Percentiles rank a stretch among this genome's conserved stretches.
phyloP scores from a whole-genome alignment of 2,329 filamentous ascomycete genomes.

The Elsinoe ampelina region DNA sequence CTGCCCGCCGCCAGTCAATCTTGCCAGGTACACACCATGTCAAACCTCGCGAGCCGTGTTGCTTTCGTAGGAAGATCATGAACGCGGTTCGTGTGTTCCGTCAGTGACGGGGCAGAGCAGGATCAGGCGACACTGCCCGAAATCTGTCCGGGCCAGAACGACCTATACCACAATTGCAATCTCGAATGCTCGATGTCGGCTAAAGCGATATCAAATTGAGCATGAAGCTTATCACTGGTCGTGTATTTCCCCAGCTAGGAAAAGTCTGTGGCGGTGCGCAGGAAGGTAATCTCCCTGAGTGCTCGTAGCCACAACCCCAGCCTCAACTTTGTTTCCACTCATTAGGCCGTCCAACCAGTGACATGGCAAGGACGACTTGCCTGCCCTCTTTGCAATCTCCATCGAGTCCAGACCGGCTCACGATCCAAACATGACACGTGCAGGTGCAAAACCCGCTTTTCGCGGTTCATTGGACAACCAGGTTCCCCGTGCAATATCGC shows the following conservation, averaged over 20 bases:
- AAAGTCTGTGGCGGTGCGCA: background rate
- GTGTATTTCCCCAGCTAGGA: background rate
- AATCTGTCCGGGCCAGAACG: background rate
- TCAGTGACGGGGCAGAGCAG: background rate
- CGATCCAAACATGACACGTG: background rate
- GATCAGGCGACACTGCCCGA: background rate
- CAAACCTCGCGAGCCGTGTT: slow-evolving; percentile 1
- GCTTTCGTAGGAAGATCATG: background rate
- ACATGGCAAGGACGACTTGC: background rate
- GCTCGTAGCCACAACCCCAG: background rate
- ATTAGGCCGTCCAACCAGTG: background rate
- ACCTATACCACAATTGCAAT: background rate
- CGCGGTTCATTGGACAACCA: too few species aligned
- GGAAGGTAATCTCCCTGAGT: background rate
- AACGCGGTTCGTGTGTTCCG: background rate
- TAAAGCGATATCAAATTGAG: background rate
- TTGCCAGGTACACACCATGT: background rate
- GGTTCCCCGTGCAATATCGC: too few species aligned
- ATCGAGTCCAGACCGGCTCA: background rate
- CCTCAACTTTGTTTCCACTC: background rate
- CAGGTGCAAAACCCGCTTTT: background rate
- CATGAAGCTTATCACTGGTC: background rate
- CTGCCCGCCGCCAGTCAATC: background rate
- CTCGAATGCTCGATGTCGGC: background rate
- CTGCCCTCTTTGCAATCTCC: background rate